A percentile compares a stretch with the other conserved stretches of the same genome.
These are phyloP conservation scores for Juglanconis oblonga DNA, from an alignment of 2,329 filamentous ascomycete genomes.

Conservation along the genomic window DNA sequence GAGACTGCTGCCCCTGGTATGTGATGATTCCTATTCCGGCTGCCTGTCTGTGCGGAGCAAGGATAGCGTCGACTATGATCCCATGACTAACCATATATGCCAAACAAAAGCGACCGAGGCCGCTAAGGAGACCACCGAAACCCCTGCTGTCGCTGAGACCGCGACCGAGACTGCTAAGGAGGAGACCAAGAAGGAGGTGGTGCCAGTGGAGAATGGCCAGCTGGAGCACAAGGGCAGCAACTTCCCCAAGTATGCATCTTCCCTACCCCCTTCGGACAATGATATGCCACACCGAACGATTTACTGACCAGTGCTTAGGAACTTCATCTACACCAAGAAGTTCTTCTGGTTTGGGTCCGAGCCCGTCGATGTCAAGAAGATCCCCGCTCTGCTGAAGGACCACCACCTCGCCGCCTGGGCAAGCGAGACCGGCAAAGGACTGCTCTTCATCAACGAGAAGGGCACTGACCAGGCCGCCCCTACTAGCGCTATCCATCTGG, in stretches of 20 bases:
- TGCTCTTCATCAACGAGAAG: slow-evolving; percentile 88
- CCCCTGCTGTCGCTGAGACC: slow-evolving; percentile 34
- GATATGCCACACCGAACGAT: background rate
- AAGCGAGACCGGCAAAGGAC: slow-evolving; percentile 88
- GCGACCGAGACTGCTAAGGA: slow-evolving; percentile 33
- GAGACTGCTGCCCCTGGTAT: slow-evolving; percentile 18
- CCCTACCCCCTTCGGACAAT: background rate
- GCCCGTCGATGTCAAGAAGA: slow-evolving; percentile 68
- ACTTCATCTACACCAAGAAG: slow-evolving; percentile 87
- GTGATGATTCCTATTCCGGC: background rate
- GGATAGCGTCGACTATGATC: slow-evolving; percentile 10
- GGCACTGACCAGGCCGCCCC: slow-evolving; percentile 77
- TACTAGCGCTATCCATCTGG: slow-evolving; percentile 79
- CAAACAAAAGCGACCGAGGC: slow-evolving; percentile 23
- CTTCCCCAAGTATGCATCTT: slow-evolving; percentile 74
- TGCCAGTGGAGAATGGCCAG: slow-evolving; percentile 70
- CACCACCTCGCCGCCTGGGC: slow-evolving; percentile 87
- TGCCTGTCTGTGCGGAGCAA: background rate
- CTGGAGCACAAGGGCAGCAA: slow-evolving; percentile 87
- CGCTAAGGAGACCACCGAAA: slow-evolving; percentile 34
- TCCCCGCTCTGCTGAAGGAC: slow-evolving; percentile 76
- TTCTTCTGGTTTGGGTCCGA: slow-evolving; percentile 85
- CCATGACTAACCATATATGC: slow-evolving; percentile 8
- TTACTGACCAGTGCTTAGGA: slow-evolving; percentile 50
- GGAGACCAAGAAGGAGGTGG: slow-evolving; percentile 42